Conservation (phyloP, 129 eudicot genomes). For the Ambrosia trifida region DNA sequence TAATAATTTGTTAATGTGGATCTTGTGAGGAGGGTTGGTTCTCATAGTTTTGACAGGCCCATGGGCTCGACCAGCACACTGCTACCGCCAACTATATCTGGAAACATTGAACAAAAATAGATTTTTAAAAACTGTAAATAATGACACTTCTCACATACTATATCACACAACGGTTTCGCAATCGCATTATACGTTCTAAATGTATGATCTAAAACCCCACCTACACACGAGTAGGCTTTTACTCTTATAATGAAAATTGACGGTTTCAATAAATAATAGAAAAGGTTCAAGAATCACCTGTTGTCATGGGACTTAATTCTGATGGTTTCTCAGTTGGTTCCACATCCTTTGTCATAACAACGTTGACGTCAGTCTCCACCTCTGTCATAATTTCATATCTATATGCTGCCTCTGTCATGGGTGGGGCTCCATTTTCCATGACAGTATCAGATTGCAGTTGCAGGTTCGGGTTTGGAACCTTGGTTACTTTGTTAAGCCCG, state of each 20-base stretch:
- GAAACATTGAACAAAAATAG: constrained; percentile 21
- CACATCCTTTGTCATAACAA: constrained; percentile 58
- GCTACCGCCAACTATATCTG: constrained; percentile 18
- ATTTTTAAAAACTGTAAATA: not conserved
- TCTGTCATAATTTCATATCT: constrained; percentile 70
- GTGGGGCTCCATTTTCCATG: constrained; percentile 52
- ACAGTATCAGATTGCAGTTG: constrained; percentile 34
- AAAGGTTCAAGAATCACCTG: constrained; percentile 39
- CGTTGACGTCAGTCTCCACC: constrained; percentile 46
- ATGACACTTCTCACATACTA: constrained; percentile 17
- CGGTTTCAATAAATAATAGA: constrained; percentile 18
- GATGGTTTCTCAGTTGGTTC: constrained; percentile 54
- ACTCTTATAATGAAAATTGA: constrained; percentile 28
- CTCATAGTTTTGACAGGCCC: constrained; percentile 21
- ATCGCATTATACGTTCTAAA: constrained; percentile 21
- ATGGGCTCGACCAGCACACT: constrained; percentile 16
- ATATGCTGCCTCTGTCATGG: constrained; percentile 26
- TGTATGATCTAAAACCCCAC: constrained; percentile 3
- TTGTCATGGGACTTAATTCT: constrained; percentile 50
- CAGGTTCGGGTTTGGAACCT: constrained; percentile 27
- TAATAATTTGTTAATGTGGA: not conserved
- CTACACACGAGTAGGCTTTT: not conserved
- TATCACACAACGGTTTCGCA: constrained; percentile 9
- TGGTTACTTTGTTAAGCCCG: constrained; percentile 31
- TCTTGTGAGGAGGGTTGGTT: not conserved